These are phyloP conservation scores for Colletotrichum incanum DNA, from an alignment of 2,329 filamentous ascomycete species.

Conservation along the genomic window DNA sequence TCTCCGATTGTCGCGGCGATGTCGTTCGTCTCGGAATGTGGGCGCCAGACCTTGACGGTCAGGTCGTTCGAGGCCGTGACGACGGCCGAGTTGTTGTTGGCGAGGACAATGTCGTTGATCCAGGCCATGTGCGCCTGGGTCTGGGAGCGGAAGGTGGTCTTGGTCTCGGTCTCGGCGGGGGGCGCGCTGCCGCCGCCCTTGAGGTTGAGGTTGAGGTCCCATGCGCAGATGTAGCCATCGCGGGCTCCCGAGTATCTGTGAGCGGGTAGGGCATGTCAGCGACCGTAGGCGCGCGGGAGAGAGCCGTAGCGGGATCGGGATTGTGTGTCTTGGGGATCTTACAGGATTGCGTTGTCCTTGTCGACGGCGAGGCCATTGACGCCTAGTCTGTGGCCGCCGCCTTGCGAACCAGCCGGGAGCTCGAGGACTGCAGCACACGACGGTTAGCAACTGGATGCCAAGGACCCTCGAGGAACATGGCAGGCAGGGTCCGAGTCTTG, in stretches of 20 bases:
- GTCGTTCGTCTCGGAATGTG: conserved; percentile 69
- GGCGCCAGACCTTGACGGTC: conserved; percentile 93
- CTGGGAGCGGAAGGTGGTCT: conserved; percentile 71
- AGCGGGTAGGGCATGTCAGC: conserved; percentile 11
- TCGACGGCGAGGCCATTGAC: conserved; percentile 96
- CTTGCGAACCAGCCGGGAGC: conserved; percentile 67
- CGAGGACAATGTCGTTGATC: conserved; percentile 93
- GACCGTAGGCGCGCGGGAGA: background rate
- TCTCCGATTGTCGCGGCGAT: conserved; percentile 88
- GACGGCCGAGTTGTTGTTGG: conserved; percentile 82
- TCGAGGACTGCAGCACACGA: conserved; percentile 66
- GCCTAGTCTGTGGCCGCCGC: conserved; percentile 89
- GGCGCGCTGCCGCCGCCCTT: conserved; percentile 49
- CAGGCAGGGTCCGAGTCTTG: background rate
- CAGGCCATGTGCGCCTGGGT: conserved; percentile 90
- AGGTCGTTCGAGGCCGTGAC: conserved; percentile 95
- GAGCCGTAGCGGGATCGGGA: conserved; percentile 37
- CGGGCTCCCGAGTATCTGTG: conserved; percentile 93
- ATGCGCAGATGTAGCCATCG: conserved; percentile 96
- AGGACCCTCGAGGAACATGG: conserved; percentile 12
- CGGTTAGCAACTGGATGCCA: conserved; percentile 25
- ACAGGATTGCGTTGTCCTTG: conserved; percentile 87
- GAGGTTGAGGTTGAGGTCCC: conserved; percentile 87
- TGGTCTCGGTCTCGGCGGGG: conserved; percentile 55
- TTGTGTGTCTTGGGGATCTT: conserved; percentile 55